phyloP scores from a whole-genome alignment of 768 basidiomycete genomes.

The Chalciporus piperatus region DNA sequence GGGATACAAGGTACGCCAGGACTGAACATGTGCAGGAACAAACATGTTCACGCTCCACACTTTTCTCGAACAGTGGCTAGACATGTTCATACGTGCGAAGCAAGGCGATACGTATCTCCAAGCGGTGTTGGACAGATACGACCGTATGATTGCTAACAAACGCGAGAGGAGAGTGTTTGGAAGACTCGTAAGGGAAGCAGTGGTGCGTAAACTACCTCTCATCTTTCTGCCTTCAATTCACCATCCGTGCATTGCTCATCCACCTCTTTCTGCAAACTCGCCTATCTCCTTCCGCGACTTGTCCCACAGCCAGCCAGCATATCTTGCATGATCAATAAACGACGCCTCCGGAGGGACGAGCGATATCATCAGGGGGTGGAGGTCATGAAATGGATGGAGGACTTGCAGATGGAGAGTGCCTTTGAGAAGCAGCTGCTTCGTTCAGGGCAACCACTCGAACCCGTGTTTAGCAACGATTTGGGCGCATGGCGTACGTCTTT shows the following conservation, averaged over 20 bases:
- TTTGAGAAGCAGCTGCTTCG: conserved; percentile 36
- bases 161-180: conserved; percentile 49
- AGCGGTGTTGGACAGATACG: conserved; percentile 54
- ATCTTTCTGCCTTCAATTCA: not conserved
- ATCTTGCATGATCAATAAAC: conserved; percentile 60
- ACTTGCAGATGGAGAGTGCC: conserved; percentile 34
- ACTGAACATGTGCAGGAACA: not conserved
- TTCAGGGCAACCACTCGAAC: conserved; percentile 14
- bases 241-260: not conserved
- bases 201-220: conserved; percentile 39
- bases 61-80: conserved; percentile 45
- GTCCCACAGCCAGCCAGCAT: conserved; percentile 76
- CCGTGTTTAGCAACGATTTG: conserved; percentile 27
- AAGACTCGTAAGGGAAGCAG: conserved; percentile 44
- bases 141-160: conserved; percentile 50
- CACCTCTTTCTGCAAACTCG: not conserved
- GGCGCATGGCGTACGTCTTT: conserved; percentile 22
- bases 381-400: conserved; percentile 33
- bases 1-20: conserved; percentile 53
- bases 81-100: conserved; percentile 51
- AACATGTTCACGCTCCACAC: not conserved
- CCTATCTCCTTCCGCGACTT: conserved; percentile 80
- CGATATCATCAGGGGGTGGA: conserved; percentile 39
- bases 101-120: conserved; percentile 48
- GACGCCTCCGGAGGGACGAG: conserved; percentile 42